Conservation (phyloP, 768 basidiomycete genomes). For the Tulasnella sp. region DNA sequence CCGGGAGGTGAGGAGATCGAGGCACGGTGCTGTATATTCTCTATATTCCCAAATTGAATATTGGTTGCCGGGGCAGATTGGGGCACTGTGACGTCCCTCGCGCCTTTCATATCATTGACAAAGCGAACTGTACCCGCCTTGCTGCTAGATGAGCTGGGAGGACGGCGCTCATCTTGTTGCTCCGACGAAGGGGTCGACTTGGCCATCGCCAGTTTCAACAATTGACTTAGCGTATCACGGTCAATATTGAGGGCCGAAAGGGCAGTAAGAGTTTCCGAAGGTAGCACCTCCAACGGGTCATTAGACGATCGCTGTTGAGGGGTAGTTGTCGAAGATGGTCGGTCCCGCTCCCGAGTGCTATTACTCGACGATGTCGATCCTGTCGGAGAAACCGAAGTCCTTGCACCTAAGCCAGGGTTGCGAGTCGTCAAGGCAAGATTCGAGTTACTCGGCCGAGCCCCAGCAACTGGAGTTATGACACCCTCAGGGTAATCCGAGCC, state of each 20-base stretch:
- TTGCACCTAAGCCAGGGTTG: no score
- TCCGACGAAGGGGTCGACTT: neutral
- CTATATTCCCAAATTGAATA: neutral
- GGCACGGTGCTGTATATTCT: neutral
- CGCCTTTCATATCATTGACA: no score
- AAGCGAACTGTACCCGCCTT: no score
- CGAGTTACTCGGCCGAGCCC: no score
- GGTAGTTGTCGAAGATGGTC: neutral
- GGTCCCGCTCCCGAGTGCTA: neutral
- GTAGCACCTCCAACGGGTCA: constrained; percentile 4
- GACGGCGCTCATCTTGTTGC: neutral
- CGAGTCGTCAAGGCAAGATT: neutral
- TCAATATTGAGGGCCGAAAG: constrained; percentile 3
- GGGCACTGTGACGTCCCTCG: neutral
- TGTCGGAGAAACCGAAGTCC: neutral
- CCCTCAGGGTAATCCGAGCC: neutral
- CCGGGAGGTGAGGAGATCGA: neutral
- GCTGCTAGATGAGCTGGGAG: no score
- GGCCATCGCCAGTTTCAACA: neutral
- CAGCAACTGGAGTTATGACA: no score
- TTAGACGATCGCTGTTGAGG: no score
- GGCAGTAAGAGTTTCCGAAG: neutral
- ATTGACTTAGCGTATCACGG: neutral
- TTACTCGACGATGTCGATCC: neutral
- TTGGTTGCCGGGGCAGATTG: neutral